phyloP scores from a whole-genome alignment of 192 early-diverging fungal genomes.

The Coemansia reversa region DNA sequence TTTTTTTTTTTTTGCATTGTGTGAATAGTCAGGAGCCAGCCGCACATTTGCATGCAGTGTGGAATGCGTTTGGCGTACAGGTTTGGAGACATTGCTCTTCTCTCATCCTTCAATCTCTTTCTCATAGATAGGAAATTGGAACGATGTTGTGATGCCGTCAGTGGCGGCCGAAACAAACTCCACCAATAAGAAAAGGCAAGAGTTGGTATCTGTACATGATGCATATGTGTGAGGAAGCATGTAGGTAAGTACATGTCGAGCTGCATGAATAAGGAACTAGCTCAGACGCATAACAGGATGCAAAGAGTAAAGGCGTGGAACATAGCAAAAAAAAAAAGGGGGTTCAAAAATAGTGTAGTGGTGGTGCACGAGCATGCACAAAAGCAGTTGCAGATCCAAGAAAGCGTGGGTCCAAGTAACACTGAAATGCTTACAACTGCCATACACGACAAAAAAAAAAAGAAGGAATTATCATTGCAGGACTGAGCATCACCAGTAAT shows the following conservation, averaged over 20 bases:
- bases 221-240: background rate
- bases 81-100: background rate
- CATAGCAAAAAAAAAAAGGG: background rate
- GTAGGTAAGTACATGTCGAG: background rate
- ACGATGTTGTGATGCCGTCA: slow-evolving; percentile 4
- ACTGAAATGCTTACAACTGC: no score
- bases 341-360: background rate
- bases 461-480: no score
- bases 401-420: no score
- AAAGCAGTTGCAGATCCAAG: no score
- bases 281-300: background rate
- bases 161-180: slow-evolving; percentile 7
- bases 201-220: background rate
- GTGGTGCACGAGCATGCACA: no score
- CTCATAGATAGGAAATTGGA: background rate
- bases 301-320: background rate
- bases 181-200: background rate
- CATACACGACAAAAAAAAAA: no score
- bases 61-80: background rate
- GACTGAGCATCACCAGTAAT: no score
- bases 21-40: background rate
- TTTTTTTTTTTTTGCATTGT: background rate
- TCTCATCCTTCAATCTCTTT: background rate
- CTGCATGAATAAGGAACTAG: slow-evolving; percentile 2
- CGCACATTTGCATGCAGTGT: background rate